Conservation (phyloP, 768 basidiomycete genomes). For the Asterophora lycoperdoides region DNA sequence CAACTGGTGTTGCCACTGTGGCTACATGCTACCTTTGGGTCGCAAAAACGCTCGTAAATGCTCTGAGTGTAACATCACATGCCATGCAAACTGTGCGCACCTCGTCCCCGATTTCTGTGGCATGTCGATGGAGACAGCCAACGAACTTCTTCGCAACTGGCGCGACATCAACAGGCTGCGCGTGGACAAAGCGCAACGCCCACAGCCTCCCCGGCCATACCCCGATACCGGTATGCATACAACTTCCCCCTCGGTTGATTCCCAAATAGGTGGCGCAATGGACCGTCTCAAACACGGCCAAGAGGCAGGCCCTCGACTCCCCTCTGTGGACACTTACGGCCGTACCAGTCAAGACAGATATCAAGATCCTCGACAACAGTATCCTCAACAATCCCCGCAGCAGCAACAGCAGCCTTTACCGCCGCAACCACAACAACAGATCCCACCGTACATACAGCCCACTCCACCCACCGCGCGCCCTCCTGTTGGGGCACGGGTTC, state of each 20-base stretch:
- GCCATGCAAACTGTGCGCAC: slow-evolving; percentile 96
- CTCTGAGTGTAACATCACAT: slow-evolving; percentile 93
- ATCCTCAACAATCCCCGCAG: slow-evolving; percentile 30
- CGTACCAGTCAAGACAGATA: slow-evolving; percentile 37
- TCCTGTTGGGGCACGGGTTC: slow-evolving; percentile 40
- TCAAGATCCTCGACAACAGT: slow-evolving; percentile 36
- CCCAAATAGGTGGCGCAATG: slow-evolving; percentile 29
- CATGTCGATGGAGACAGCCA: slow-evolving; percentile 99
- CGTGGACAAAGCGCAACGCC: slow-evolving; percentile 43
- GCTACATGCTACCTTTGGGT: slow-evolving; percentile 95
- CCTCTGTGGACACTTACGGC: slow-evolving; percentile 32
- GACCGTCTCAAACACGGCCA: slow-evolving; percentile 44
- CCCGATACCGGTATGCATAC: slow-evolving; percentile 27
- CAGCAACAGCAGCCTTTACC: slow-evolving; percentile 19
- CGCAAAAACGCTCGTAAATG: slow-evolving; percentile 96
- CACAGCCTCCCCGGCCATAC: slow-evolving; percentile 19
- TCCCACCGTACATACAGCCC: slow-evolving; percentile 26
- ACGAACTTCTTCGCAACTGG: slow-evolving; percentile 85
- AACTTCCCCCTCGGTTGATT: slow-evolving; percentile 31
- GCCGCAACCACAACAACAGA: slow-evolving; percentile 19
- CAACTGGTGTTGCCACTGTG: slow-evolving; percentile 99
- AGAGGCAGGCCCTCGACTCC: slow-evolving; percentile 30
- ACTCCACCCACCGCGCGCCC: slow-evolving; percentile 32
- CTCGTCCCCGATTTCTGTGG: slow-evolving; percentile 99
- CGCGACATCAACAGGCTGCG: slow-evolving; percentile 83